Base-by-base conservation (phyloP, 495 filamentous ascomycete genomes). In the Penicillium chermesinum region DNA sequence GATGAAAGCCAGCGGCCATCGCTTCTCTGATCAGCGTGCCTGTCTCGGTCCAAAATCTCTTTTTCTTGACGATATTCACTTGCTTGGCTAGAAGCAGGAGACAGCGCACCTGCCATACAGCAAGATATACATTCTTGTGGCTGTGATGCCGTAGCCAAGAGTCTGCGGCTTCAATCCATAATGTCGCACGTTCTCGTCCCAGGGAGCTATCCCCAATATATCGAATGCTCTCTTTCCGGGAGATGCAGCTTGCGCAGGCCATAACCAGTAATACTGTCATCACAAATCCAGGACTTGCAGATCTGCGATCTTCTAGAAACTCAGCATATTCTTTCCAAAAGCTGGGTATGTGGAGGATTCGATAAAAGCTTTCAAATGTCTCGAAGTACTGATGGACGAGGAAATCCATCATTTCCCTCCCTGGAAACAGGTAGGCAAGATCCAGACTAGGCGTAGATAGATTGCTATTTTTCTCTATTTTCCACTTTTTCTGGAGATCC, bases 1-100 rank as follows among this genome's bases (percentile, higher is more conserved):
- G 77, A 53, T 84, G 77, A 5, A 82, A 57, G 2, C 75, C 76
- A 35, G 75, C 73, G 16, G 73, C 65, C 63, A 80, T 75, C 12
- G 76, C 76, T 22, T 55, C 65, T 38, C 70, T 58, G 1, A 78
- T 45, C 0, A 82, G 64, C 0, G 68, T 67, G 0, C 79, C 78
- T 19, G 65, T 63, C 3, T 69, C 70, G 17, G 70, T 72, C 78
- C 79, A 81, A 1, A 70, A 61, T 5, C 75, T 57, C 43, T 81
- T 75, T n/a, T 65, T 70, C 16, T 75, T 74, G 9, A 80, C 55
- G 2, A 59, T 64, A 52, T 73, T 74, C 6, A 74, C 64, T 49
- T 75, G 67, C 21, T 77, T 72, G 3, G 77, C 70, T 12, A 81
- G 58, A 15, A 76, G 49, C 0, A 67, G 46, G 10, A 82, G 59